Conservation (phyloP, 441 rosid genomes). For the Brassica hybrid region DNA sequence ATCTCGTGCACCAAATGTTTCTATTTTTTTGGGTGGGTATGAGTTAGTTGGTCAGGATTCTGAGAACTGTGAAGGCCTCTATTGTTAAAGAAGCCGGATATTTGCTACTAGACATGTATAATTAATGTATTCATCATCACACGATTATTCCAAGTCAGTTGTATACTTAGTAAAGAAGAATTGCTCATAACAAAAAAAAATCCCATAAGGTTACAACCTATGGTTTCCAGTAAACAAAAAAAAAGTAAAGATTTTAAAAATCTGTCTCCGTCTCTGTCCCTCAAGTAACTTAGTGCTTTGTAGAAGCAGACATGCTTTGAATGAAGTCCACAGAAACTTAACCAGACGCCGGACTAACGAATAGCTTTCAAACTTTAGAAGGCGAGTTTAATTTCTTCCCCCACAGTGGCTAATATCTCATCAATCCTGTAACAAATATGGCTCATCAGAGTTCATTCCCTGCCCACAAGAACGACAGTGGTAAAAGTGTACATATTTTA, state of each 20-base stretch:
- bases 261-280: not conserved
- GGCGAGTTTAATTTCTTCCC: constrained; percentile 53
- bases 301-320: not conserved
- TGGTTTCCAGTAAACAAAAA: not conserved
- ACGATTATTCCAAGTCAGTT: constrained; percentile 25
- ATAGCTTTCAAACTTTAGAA: constrained; percentile 24
- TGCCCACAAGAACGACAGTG: constrained; percentile 9
- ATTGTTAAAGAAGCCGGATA: constrained; percentile 30
- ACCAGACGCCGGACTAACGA: not conserved
- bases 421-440: constrained; percentile 43
- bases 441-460: not conserved
- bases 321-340: not conserved
- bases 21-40: constrained; percentile 29
- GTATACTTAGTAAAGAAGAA: constrained; percentile 31
- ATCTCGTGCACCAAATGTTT: constrained; percentile 17
- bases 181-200: constrained; percentile 12
- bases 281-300: not conserved
- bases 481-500: constrained; percentile 31
- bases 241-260: not conserved
- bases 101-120: constrained; percentile 23
- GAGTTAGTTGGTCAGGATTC: constrained; percentile 29
- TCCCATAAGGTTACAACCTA: not conserved
- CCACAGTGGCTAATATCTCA: constrained; percentile 50
- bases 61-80: constrained; percentile 32
- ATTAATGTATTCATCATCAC: constrained; percentile 25